Conservation (phyloP, 352 stramenopile species). For the Globisporangium megalacanthum region DNA sequence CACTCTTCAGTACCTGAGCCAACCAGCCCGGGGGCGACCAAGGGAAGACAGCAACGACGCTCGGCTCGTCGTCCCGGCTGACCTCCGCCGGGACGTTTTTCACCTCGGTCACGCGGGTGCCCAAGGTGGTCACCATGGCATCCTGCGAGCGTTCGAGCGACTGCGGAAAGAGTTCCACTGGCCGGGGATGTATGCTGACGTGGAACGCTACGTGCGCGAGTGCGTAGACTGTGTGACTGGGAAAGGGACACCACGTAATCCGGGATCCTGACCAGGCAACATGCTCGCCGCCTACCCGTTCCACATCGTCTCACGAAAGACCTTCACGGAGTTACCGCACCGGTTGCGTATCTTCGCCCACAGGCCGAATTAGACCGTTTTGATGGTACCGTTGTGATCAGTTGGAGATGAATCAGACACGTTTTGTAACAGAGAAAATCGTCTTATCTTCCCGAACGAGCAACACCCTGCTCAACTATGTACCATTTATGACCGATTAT, state of each 20-base stretch:
- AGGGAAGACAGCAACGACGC: background rate
- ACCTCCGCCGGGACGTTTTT: background rate
- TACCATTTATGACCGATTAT: too few species aligned
- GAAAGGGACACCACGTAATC: background rate
- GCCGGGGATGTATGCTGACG: conserved; percentile 4
- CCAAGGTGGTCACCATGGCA: too few species aligned
- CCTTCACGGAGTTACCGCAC: too few species aligned
- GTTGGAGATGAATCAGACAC: too few species aligned
- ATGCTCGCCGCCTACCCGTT: conserved; percentile 2
- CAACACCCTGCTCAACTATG: too few species aligned
- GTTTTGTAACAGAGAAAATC: too few species aligned
- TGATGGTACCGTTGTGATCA: too few species aligned
- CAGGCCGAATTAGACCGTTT: too few species aligned
- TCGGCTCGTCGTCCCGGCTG: background rate
- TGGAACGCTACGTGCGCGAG: background rate
- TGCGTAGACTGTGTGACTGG: conserved; percentile 2
- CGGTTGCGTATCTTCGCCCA: too few species aligned
- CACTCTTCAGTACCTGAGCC: background rate
- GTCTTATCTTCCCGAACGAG: too few species aligned
- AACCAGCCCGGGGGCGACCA: background rate
- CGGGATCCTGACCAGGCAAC: conserved; percentile 1
- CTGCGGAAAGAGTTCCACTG: background rate
- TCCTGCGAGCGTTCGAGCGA: background rate
- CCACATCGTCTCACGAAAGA: conserved; percentile 1
- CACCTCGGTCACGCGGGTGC: background rate